Conservation (phyloP, 345 rosid genomes). For the Kandelia obovata region DNA sequence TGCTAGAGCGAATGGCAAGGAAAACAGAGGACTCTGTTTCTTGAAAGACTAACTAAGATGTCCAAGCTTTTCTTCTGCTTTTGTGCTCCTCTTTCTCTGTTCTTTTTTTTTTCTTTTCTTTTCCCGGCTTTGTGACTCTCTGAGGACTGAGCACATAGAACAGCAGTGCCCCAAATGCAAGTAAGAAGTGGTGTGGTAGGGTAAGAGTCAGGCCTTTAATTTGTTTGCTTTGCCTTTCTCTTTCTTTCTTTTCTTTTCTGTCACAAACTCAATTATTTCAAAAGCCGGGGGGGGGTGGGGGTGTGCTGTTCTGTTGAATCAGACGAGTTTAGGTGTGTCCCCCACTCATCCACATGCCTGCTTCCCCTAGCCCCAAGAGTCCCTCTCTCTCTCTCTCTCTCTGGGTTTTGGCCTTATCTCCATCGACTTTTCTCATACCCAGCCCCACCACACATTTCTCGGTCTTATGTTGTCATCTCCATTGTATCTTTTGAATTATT, state of each 20-base stretch:
- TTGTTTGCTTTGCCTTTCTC: neutral
- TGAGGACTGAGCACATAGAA: neutral
- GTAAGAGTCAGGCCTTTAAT: neutral
- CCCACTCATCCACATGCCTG: conserved; percentile 72
- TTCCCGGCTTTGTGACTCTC: neutral
- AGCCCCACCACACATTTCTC: neutral
- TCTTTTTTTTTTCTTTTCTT: no score
- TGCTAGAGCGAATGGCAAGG: neutral
- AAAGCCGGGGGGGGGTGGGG: neutral
- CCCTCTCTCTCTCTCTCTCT: conserved; percentile 24
- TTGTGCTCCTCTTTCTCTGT: neutral
- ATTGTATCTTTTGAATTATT: neutral
- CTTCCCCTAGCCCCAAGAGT: conserved; percentile 49
- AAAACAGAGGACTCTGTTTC: conserved; percentile 19
- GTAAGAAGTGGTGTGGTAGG: neutral
- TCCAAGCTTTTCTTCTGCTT: neutral
- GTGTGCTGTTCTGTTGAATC: conserved; percentile 1
- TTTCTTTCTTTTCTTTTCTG: conserved; percentile 18
- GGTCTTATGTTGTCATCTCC: neutral
- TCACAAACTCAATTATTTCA: conserved; percentile 42
- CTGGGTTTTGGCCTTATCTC: no score
- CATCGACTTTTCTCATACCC: no score
- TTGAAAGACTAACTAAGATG: conserved; percentile 15
- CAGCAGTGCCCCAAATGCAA: conserved; percentile 4
- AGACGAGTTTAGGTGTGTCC: conserved; percentile 43